These are phyloP conservation scores for Aspergillus diversus DNA, from an alignment of 495 filamentous ascomycete genomes.

Conservation along the genomic window DNA sequence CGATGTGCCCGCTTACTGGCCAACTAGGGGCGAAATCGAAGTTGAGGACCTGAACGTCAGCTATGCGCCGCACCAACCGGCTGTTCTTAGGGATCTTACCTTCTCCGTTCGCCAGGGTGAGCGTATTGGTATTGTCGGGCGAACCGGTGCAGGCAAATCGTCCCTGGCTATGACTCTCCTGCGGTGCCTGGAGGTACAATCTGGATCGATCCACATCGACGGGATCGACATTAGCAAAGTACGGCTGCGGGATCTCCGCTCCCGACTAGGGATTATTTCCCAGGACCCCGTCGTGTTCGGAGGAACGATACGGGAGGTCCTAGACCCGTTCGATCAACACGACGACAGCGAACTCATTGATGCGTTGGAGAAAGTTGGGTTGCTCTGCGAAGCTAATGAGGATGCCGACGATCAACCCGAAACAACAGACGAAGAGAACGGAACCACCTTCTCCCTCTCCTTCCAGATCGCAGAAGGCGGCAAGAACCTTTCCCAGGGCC, in stretches of 20 bases:
- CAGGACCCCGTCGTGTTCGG: constrained; percentile 59
- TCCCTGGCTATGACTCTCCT: constrained; percentile 51
- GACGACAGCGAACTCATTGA: constrained; percentile 62
- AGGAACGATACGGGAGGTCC: constrained; percentile 54
- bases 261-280: constrained; percentile 54
- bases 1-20: constrained; percentile 68
- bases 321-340: constrained; percentile 58
- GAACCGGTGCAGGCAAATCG: constrained; percentile 56
- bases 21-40: constrained; percentile 67
- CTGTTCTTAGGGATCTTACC: constrained; percentile 66
- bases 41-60: constrained; percentile 64
- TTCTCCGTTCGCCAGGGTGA: constrained; percentile 65
- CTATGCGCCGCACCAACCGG: constrained; percentile 69
- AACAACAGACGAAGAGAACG: constrained; percentile 42
- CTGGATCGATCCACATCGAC: constrained; percentile 52
- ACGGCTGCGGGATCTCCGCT: constrained; percentile 51
- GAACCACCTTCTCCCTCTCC: constrained; percentile 58
- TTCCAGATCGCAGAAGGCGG: constrained; percentile 66
- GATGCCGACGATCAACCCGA: constrained; percentile 8
- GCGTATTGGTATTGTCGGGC: constrained; percentile 71
- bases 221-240: constrained; percentile 53
- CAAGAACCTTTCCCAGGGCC: constrained; percentile 75
- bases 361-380: constrained; percentile 53
- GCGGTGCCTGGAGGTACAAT: constrained; percentile 49
- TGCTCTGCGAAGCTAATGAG: neutral